These are phyloP conservation scores for Sclerotinia borealis DNA, from an alignment of 2,329 filamentous ascomycete genomes.

Conservation along the genomic window DNA sequence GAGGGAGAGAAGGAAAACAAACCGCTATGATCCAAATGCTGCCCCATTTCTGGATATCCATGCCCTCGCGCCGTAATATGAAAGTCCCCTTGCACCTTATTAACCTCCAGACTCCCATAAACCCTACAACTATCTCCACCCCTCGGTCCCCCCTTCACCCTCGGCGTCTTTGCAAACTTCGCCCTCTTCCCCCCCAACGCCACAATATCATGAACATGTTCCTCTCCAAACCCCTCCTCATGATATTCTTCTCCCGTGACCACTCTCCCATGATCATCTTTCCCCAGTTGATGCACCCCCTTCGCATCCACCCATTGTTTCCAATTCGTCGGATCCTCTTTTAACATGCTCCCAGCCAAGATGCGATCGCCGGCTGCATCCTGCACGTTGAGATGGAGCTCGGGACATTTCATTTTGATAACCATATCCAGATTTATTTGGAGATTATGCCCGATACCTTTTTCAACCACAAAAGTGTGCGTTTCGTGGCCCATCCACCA, in stretches of 20 bases:
- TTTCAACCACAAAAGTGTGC: conserved; percentile 91
- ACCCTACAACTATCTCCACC: conserved; percentile 73
- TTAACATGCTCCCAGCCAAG: conserved; percentile 67
- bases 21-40: conserved; percentile 77
- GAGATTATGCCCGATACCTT: conserved; percentile 77
- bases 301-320: conserved; percentile 69
- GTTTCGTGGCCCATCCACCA: conserved; percentile 83
- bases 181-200: conserved; percentile 58
- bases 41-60: conserved; percentile 78
- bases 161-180: conserved; percentile 71
- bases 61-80: conserved; percentile 94
- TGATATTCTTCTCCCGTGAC: conserved; percentile 54
- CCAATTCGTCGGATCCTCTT: conserved; percentile 76
- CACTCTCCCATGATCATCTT: conserved; percentile 48
- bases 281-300: conserved; percentile 56
- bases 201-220: conserved; percentile 89
- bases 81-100: conserved; percentile 97
- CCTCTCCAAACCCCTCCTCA: conserved; percentile 67
- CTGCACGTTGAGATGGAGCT: conserved; percentile 95
- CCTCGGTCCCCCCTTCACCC: conserved; percentile 36
- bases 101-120: conserved; percentile 83
- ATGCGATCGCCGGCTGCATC: conserved; percentile 91
- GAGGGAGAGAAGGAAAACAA: conserved; percentile 32
- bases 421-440: conserved; percentile 97
- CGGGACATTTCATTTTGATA: conserved; percentile 76